Evolutionary conservation across 768 basidiomycete genomes (phyloP).

Genomic region (Hypholoma sublateritium): DNA sequence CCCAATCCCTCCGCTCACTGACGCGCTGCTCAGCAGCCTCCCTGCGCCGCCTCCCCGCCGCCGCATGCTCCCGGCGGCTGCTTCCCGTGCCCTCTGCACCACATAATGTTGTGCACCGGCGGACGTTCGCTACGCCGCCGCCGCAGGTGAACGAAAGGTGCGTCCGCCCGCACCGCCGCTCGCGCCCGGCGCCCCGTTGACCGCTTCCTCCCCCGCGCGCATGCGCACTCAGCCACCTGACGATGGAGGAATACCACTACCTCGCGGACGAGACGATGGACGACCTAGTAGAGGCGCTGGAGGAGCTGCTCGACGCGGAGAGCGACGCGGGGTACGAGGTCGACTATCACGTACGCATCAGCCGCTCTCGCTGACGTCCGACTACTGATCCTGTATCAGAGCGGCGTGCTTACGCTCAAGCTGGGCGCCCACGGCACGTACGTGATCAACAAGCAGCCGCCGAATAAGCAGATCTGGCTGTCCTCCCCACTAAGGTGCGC

Average conservation of each 20-base stretch:
- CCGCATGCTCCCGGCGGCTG: constrained; percentile 8
- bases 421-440: constrained; percentile 82
- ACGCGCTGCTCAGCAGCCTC: constrained; percentile 22
- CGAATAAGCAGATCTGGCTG: constrained; percentile 96
- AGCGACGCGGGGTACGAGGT: constrained; percentile 69
- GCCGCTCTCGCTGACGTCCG: background rate
- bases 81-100: background rate
- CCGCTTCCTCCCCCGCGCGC: background rate
- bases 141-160: constrained; percentile 61
- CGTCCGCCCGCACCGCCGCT: constrained; percentile 7
- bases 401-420: constrained; percentile 85
- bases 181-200: background rate
- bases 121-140: constrained; percentile 49
- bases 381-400: constrained; percentile 41
- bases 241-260: constrained; percentile 65
- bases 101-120: constrained; percentile 18
- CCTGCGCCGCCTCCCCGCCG: constrained; percentile 16
- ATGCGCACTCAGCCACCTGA: constrained; percentile 37
- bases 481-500: constrained; percentile 83
- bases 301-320: constrained; percentile 63
- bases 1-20: constrained; percentile 24
- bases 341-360: constrained; percentile 74
- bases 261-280: constrained; percentile 82
- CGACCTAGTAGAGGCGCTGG: constrained; percentile 68
- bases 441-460: constrained; percentile 96